Base-by-base conservation (phyloP, 257 asterid species). In the Nicotiana obtusifolia region DNA sequence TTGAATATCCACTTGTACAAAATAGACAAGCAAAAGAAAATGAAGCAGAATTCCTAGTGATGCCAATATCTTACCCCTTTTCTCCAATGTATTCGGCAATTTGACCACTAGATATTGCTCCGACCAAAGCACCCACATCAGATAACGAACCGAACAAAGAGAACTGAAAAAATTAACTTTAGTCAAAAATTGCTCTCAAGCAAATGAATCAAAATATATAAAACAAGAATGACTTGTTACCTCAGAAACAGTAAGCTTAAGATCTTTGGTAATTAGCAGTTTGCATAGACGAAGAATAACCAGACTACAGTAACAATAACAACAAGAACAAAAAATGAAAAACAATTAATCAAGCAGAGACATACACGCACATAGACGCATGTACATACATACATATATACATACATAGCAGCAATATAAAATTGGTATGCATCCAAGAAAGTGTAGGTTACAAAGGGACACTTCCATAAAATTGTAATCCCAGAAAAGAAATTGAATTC, bases 41-140 rank as follows among this genome's bases (percentile, higher is more conserved):
- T 26, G 22, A 59, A 33, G 11, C 15, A 41, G 68, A 81, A 17
- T 28, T 47, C 11, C 17, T 33, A 71, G 30, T 67, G 77, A 24
- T 56, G 30, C 26, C 59, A 76, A 1, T 60, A 5, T 9, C 76
- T 24, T 90, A 95, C 98, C 96, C 98, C 99, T 86, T 95, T 95
- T 82, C 99, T 30, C 99, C 99, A 57, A 93, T 90, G 84, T 95
- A 93, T 89, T 95, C 99, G 7, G 99, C 97, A 82, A 95, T 93
- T 81, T 95, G 99, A 83, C 98, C 99, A 81, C 98, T 95, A 64
- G 98, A 90, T 83, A 95, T 90, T 79, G 99, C 99, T 84, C 98
- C 99, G 77, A n/a, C n/a, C n/a, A n/a, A n/a, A n/a, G n/a, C n/a
- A n/a, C n/a, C n/a, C n/a, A n/a, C n/a, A n/a, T n/a, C n/a, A n/a